phyloP scores from a whole-genome alignment of 2,329 filamentous ascomycete genomes.

The Aureobasidium pullulans region DNA sequence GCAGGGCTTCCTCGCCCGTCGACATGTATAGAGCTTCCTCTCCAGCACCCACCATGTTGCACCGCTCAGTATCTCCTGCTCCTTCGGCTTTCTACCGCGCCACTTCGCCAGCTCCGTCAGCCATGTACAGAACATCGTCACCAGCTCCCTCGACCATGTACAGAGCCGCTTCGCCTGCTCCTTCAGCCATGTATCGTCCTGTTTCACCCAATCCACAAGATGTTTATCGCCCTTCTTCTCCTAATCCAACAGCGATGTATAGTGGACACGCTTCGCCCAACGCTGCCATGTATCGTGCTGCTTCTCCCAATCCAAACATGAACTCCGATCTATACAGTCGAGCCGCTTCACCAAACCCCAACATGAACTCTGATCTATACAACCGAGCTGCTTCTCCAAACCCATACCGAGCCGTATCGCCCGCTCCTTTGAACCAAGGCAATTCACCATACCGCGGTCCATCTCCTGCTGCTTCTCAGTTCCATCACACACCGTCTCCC shows the following conservation, averaged over 20 bases:
- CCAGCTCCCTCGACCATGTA: conserved; percentile 22
- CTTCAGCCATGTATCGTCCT: conserved; percentile 15
- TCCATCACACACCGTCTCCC: conserved; percentile 23
- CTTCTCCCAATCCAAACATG: conserved; percentile 16
- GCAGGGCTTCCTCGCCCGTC: conserved; percentile 20
- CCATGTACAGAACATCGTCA: conserved; percentile 21
- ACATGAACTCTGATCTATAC: conserved; percentile 2
- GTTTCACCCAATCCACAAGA: conserved; percentile 13
- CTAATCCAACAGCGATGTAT: conserved; percentile 8
- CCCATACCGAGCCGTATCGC: conserved; percentile 4
- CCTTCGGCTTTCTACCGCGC: conserved; percentile 29
- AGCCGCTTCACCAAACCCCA: conserved; percentile 22
- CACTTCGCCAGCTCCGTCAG: conserved; percentile 16
- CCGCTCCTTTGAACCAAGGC: not conserved
- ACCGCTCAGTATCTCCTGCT: conserved; percentile 33
- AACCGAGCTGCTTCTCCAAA: conserved; percentile 14
- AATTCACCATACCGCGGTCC: conserved; percentile 15
- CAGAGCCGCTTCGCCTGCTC: conserved; percentile 16
- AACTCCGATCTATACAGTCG: conserved; percentile 9
- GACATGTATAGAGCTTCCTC: conserved; percentile 19
- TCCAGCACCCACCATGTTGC: conserved; percentile 16
- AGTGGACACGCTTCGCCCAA: conserved; percentile 11
- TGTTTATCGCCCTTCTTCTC: conserved; percentile 20
- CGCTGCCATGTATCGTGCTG: conserved; percentile 12
- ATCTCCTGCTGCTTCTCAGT: conserved; percentile 23